These are phyloP conservation scores for Rhytidiadelphus loreus DNA, from an alignment of 225 moss, liverwort and hornwort genomes.

Conservation along the genomic window DNA sequence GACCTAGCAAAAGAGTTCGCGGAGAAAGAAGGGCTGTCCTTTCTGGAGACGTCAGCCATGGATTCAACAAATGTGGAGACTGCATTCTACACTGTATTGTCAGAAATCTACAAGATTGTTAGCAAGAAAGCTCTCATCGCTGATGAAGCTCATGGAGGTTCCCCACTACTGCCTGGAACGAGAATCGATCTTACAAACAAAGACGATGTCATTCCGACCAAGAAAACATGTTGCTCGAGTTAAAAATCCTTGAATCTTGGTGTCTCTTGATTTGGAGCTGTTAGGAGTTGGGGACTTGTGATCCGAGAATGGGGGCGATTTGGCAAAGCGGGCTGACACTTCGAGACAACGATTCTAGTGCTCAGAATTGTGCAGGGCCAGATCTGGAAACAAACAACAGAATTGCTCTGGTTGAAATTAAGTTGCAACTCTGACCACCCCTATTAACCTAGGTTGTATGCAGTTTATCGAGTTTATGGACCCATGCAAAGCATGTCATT, in stretches of 20 bases:
- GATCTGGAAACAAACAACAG: not conserved
- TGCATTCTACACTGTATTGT: constrained; percentile 77
- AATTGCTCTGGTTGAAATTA: not conserved
- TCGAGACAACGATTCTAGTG: not conserved
- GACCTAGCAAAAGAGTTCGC: constrained; percentile 80
- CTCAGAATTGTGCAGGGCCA: not conserved
- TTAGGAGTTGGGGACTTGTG: not conserved
- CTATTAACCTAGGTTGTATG: not conserved
- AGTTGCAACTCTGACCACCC: not conserved
- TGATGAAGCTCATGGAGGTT: constrained; percentile 47
- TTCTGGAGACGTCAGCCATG: constrained; percentile 93
- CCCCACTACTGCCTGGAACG: constrained; percentile 29
- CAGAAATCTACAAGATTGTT: constrained; percentile 92
- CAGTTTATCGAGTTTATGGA: not conserved
- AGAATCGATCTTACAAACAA: constrained; percentile 37
- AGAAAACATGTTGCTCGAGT: constrained; percentile 25
- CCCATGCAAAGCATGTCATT: not conserved
- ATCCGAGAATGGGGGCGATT: not conserved
- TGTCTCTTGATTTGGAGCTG: not conserved
- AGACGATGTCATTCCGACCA: constrained; percentile 14
- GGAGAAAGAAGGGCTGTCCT: constrained; percentile 72
- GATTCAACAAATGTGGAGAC: constrained; percentile 85
- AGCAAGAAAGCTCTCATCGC: constrained; percentile 89
- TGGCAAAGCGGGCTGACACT: not conserved
- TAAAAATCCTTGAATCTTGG: not conserved